Evolutionary conservation across 2,329 filamentous ascomycete species (phyloP), one percentile per base, ranked within the genome.

Genomic region (Ophiognomonia clavigignenti-juglandacearum): DNA sequence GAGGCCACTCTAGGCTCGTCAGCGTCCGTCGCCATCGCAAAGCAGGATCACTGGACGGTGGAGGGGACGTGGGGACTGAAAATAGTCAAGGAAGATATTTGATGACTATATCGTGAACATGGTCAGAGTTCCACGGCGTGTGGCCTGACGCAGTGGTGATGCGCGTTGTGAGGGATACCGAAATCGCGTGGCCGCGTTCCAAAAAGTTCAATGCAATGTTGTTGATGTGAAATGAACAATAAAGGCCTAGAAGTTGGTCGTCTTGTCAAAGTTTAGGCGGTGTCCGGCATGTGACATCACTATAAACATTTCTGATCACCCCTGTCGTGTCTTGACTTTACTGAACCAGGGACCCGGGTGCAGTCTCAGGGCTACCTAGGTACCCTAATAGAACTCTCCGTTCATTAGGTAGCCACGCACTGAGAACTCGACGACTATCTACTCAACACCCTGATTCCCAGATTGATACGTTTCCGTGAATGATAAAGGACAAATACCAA

Each of bases 1-100:
- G 39, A 35, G 26, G 40, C 26, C 16, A 38, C 38, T 39, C 49
- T 54, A 23, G 45, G 52, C 19, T 55, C 53, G 26, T 59, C 55
- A 16, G 53, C 54, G 23, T 55, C 47, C 16, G 53, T 49, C 24
- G 57, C 55, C 58, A 61, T 61, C 35, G 42, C 32, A 46, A 23
- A 22, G 27, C 36, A n/a, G 35, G 36, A 19, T 40, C 16, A 19
- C 27, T 42, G 35, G 34, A 4, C 18, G 7, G 18, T 9, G 9
- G n/a, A 13, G 19, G 4, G 3, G n/a, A 31, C 23, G 8, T 11
- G 6, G 7, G 4, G 5, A 36, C 16, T 20, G 4, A 13, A 36
- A 13, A 20, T 20, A 34, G 20, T 13, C 20, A 4, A 35, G 4
- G 24, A 14, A 22, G 27, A 14, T 6, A 10, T 22, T 26, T 10